These are phyloP conservation scores for Fistulinella cinereoalba DNA, from an alignment of 1,284 basidiomycete genomes.

Conservation along the genomic window DNA sequence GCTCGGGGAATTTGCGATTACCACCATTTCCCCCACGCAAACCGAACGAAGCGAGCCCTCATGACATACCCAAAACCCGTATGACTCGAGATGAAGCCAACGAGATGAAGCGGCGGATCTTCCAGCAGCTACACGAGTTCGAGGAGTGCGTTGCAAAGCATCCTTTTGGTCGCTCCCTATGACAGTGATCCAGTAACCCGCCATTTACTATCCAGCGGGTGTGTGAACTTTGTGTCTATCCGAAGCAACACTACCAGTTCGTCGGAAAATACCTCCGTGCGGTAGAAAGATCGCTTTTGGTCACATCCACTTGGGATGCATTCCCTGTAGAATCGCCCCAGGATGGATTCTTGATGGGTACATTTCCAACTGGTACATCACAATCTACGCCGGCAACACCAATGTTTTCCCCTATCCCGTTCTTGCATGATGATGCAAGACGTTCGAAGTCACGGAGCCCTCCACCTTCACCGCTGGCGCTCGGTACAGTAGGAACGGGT, in stretches of 20 bases:
- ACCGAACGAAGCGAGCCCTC: constrained; percentile 46
- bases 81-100: constrained; percentile 65
- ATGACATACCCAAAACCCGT: constrained; percentile 55
- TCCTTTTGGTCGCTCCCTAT: constrained; percentile 10
- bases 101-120: constrained; percentile 58
- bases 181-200: constrained; percentile 46
- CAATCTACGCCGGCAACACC: constrained; percentile 66
- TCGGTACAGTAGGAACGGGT: constrained; percentile 38
- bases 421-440: constrained; percentile 74
- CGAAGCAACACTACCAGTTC: constrained; percentile 70
- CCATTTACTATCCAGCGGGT: constrained; percentile 94
- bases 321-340: constrained; percentile 57
- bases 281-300: constrained; percentile 80
- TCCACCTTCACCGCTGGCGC: constrained; percentile 65
- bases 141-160: constrained; percentile 54
- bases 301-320: constrained; percentile 76
- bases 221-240: constrained; percentile 78
- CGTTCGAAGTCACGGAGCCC: constrained; percentile 73
- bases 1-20: constrained; percentile 68
- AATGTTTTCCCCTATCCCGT: constrained; percentile 80
- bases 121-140: constrained; percentile 71
- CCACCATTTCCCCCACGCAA: constrained; percentile 75
- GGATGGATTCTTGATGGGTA: constrained; percentile 40
- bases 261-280: constrained; percentile 91
- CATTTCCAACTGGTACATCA: constrained; percentile 42